Base-by-base conservation (phyloP, 2,329 filamentous ascomycete genomes). In the Aspergillus proliferans region DNA sequence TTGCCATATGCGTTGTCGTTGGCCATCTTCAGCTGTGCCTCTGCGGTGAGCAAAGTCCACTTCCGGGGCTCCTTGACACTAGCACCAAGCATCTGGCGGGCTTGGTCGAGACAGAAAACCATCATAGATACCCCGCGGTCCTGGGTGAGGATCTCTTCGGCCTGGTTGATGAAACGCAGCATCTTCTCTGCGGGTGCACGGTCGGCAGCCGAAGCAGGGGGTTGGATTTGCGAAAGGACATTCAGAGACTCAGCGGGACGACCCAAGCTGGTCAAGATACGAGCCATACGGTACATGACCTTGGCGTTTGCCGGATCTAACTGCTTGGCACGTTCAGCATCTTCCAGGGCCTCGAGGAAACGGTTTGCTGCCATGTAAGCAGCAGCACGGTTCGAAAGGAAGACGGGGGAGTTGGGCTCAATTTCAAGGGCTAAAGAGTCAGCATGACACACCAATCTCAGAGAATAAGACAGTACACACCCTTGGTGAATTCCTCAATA, bases 401-500 rank as follows among this genome's bases (percentile, higher is more conserved):
- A 97, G 42, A 90, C 95, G 33, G 91, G 77, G 46, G 91, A 94
- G 60, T 84, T 79, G 47, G 91, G 91, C 62, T 92, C 85, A 54
- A 92, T 81, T 60, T 93, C 87, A 63, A 98, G 87, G 53, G 93
- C 93, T 96, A 66, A 49, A 10, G 28, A 36, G 24, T 41, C 48
- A 46, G 52, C 43, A 48, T 22, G 47, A 51, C 24, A 19, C 26
- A 30, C 10, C 26, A 30, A 30, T 30, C 10, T 30, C 26, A 30
- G 9, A 5, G 4, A 4, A 30, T 12, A 30, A 30, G 9, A 30
- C 26, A 5, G 2, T 30, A 62, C 77, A 51, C 77, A 95, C 92
- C 92, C 82, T 95, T 95, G 59, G 87, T 88, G 70, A 97, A 98
- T 70, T 96, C 89, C 58, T 87, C 81, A 67, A 97, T 91, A 21